Base-by-base conservation (phyloP, 495 filamentous ascomycete species). In the Penicillium psychrofluorescens region DNA sequence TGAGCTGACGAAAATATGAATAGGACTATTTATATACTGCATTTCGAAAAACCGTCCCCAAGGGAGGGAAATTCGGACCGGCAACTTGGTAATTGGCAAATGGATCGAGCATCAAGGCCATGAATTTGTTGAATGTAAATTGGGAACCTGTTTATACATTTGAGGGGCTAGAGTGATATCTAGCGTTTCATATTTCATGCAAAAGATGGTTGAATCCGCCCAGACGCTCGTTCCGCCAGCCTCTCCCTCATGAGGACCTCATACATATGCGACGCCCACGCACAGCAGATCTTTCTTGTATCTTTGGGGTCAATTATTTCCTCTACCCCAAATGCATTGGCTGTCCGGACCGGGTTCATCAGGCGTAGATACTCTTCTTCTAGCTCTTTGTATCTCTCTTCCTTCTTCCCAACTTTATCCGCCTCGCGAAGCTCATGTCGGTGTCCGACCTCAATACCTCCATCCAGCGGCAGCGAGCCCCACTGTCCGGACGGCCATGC, bases 331-430 rank as follows among this genome's bases (percentile, higher is more conserved):
- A 83, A 83, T 6, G 76, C 70, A 62, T 81, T 81, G 9, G 79
- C 79, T 33, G 79, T 81, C 12, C 78, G 62, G 31, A 82, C 76
- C 0, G 79, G 79, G 45, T 80, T 83, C 77, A 81, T 83, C 44
- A 82, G 45, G 11, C 74, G 59, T 29, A 65, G 49, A 53, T 83
- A 83, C 53, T 78, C 76, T 27, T 74, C 70, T 35, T 81, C 77
- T 16, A 82, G 49, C 51, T 79, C 75, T 14, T 65, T 56, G 39
- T 79, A 79, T 14, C 64, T 42, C 43, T 70, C 70, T 22, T 75
- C 67, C 41, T 68, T 66, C 44, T 65, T 67, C 1, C 72, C 66
- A 13, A 59, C 49, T 43, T 71, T 69, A 53, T 77, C 75, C 2
- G 74, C 70, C 48, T 77, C 67, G 34, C 68, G 74, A 22, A 83